Evolutionary conservation across 192 early-diverging fungal genomes (phyloP).

Genomic region (Coemansia erecta): DNA sequence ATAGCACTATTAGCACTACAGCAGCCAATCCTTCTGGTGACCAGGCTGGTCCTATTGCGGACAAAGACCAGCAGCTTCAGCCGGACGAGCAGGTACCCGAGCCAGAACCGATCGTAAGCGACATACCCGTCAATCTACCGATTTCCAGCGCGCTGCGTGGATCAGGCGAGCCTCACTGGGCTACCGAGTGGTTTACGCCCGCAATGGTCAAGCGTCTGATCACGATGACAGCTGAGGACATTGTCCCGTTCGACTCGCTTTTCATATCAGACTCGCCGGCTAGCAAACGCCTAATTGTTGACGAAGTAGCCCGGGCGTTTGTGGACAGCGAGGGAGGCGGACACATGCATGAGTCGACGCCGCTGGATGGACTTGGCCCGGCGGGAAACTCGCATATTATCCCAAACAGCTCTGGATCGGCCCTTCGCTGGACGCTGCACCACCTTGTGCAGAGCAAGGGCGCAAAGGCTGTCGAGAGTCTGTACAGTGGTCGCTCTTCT

Average conservation of each 20-base stretch:
- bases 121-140: slow-evolving; percentile 21
- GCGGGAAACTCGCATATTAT: slow-evolving; percentile 23
- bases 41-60: background rate
- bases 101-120: slow-evolving; percentile 1
- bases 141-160: slow-evolving; percentile 48
- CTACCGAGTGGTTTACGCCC: slow-evolving; percentile 43
- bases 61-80: background rate
- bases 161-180: slow-evolving; percentile 37
- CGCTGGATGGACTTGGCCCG: slow-evolving; percentile 35
- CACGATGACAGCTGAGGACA: slow-evolving; percentile 36
- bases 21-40: background rate
- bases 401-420: slow-evolving; percentile 41
- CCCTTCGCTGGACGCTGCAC: slow-evolving; percentile 45
- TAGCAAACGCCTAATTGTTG: slow-evolving; percentile 24
- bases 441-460: slow-evolving; percentile 46
- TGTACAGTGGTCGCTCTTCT: slow-evolving; percentile 45
- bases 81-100: background rate
- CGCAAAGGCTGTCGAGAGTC: slow-evolving; percentile 28
- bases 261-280: slow-evolving; percentile 26
- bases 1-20: background rate
- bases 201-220: slow-evolving; percentile 37
- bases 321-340: slow-evolving; percentile 53
- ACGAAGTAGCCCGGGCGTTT: slow-evolving; percentile 49
- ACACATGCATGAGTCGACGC: slow-evolving; percentile 44
- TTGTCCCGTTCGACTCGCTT: slow-evolving; percentile 46